Conservation (phyloP, 2,329 filamentous ascomycete species). For the Ilyonectria sp. region DNA sequence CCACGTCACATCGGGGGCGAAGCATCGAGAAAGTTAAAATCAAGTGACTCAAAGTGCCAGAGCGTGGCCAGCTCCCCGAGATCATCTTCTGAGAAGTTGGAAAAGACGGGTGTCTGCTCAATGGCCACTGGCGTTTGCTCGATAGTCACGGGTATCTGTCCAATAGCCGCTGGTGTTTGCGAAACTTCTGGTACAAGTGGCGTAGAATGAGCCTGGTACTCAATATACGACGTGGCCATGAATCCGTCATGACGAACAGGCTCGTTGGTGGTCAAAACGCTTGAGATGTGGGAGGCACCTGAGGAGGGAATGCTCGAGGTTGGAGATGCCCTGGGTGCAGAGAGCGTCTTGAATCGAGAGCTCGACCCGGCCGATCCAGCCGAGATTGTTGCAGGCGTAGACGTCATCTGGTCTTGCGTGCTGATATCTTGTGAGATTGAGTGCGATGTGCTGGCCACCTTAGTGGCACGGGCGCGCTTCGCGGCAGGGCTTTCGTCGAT, state of each 20-base stretch:
- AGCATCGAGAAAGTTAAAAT: slow-evolving; percentile 49
- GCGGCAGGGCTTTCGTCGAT: slow-evolving; percentile 22
- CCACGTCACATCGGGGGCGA: not conserved
- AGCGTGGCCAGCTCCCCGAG: slow-evolving; percentile 52
- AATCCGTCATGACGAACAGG: slow-evolving; percentile 21
- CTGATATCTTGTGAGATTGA: slow-evolving; percentile 12
- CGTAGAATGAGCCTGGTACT: slow-evolving; percentile 36
- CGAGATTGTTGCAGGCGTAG: slow-evolving; percentile 23
- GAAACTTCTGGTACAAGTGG: not conserved
- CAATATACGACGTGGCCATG: slow-evolving; percentile 19
- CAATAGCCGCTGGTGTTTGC: not conserved
- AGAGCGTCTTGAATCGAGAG: not conserved
- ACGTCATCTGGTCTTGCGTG: slow-evolving; percentile 17
- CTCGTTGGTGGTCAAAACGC: not conserved
- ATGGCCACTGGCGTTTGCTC: slow-evolving; percentile 7
- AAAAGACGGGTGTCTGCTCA: slow-evolving; percentile 40
- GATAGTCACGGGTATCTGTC: not conserved
- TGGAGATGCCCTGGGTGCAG: slow-evolving; percentile 21
- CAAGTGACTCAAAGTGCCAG: slow-evolving; percentile 54
- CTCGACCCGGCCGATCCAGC: not conserved
- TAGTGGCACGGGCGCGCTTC: slow-evolving; percentile 26
- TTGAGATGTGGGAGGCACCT: slow-evolving; percentile 12
- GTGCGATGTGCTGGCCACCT: slow-evolving; percentile 19
- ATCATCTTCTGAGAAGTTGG: slow-evolving; percentile 51
- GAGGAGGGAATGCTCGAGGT: slow-evolving; percentile 12